Base-by-base conservation (phyloP, 2,329 filamentous ascomycete species). In the Botrytis hyacinthi region DNA sequence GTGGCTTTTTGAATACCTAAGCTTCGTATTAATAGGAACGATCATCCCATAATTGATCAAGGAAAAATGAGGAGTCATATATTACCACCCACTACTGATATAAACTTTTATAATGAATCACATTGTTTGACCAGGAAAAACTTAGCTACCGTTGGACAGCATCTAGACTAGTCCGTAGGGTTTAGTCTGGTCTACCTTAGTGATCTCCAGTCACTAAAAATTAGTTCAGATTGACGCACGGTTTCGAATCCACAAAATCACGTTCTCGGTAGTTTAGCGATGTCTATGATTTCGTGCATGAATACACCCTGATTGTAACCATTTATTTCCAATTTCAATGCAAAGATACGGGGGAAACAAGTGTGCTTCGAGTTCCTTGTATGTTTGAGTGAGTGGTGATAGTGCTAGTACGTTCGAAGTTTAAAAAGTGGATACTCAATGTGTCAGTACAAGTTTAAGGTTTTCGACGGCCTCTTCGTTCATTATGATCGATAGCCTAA, bases 301-400 rank as follows among this genome's bases (percentile, higher is more conserved):
- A 57, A 9, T 29, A n/a, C 26, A 4, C 10, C 48, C 26, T 51
- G 48, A 51, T 51, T 51, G 26, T 51, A 14, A 6, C 26, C n/a
- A 14, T 54, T n/a, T 12, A n/a, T n/a, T n/a, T 51, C 4, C 4
- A n/a, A 14, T 54, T n/a, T 54, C 26, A 54, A 54, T 4, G 2
- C 1, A 26, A 51, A 14, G 1, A 10, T n/a, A 3, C 4, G 48
- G 4, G 26, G 10, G 12, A 51, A n/a, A n/a, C n/a, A 14, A 54
- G 5, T 16, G 12, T 9, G 0, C 12, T 51, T 26, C 22, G 1
- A 6, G 4, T 16, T 3, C 3, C 3, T 5, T 54, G 26, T 0
- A 54, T 54, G 5, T 16, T 54, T n/a, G 5, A n/a, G 26, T 54
- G 48, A 14, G 26, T 16, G 2, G 5, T n/a, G 5, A 2, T 54